A percentile compares a stretch with the other conserved stretches of the same genome.
Evolutionary conservation across 2,329 filamentous ascomycete genomes (phyloP).

Genomic region (Triangularia setosa): DNA sequence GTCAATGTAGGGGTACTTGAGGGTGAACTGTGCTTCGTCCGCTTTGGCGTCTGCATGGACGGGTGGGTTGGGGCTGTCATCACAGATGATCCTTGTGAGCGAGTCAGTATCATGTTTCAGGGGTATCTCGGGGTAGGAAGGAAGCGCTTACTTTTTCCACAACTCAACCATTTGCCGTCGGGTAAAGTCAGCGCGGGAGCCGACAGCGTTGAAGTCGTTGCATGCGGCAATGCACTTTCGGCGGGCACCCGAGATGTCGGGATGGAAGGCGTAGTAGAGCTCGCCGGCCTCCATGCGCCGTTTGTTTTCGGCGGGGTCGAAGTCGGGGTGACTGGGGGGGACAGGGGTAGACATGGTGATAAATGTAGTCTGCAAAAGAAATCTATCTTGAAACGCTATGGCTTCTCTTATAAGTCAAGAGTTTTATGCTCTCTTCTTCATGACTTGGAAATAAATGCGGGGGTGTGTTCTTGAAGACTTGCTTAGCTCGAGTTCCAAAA

Average conservation of each 20-base stretch:
- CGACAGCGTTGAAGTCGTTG: constrained; percentile 56
- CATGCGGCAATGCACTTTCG: constrained; percentile 60
- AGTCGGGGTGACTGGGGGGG: background rate
- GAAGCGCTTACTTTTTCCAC: constrained; percentile 65
- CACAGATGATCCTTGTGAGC: constrained; percentile 53
- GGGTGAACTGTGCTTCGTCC: constrained; percentile 59
- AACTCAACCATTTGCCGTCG: constrained; percentile 62
- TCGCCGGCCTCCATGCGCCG: constrained; percentile 62
- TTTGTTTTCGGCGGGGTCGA: constrained; percentile 46
- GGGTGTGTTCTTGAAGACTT: too few species aligned
- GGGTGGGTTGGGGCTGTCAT: constrained; percentile 61
- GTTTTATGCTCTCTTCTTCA: background rate
- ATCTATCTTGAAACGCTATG: background rate
- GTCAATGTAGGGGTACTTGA: constrained; percentile 65
- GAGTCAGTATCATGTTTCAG: background rate
- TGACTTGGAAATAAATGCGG: background rate
- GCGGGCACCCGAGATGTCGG: constrained; percentile 61
- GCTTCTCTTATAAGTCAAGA: background rate
- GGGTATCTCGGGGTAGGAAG: background rate
- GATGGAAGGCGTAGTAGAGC: constrained; percentile 70
- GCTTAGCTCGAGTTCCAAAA: background rate
- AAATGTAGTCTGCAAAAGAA: background rate
- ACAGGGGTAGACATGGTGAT: background rate
- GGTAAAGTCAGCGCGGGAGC: constrained; percentile 46
- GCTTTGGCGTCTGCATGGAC: constrained; percentile 52